Conservation (phyloP, 345 rosid species). For the Xanthoceras sorbifolium region DNA sequence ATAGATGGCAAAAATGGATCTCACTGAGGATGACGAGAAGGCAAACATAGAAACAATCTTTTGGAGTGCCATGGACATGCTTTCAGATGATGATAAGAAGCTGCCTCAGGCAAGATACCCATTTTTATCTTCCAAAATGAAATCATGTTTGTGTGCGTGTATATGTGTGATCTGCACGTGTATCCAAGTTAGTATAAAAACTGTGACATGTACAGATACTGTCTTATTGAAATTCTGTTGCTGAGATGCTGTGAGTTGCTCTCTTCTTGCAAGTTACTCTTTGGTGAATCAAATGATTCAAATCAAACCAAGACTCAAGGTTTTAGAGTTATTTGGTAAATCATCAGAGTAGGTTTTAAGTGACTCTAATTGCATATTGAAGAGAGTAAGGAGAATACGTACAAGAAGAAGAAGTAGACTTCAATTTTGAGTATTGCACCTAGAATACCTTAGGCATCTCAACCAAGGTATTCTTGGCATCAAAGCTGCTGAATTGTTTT, state of each 20-base stretch:
- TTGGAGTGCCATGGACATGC: constrained; percentile 98
- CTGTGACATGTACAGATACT: not conserved
- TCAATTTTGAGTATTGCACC: not conserved
- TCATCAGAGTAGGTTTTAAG: not conserved
- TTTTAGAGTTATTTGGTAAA: not conserved
- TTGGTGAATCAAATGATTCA: not conserved
- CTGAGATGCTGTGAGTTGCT: not conserved
- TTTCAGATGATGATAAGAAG: constrained; percentile 96
- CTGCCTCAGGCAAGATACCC: constrained; percentile 90
- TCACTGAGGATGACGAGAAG: constrained; percentile 89
- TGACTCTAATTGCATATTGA: not conserved
- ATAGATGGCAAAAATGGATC: constrained; percentile 97
- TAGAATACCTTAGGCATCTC: not conserved
- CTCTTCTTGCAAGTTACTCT: not conserved
- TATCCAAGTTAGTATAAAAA: not conserved
- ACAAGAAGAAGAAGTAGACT: not conserved
- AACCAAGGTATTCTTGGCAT: not conserved
- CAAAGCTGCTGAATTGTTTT: not conserved
- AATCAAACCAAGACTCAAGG: not conserved
- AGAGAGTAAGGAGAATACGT: not conserved
- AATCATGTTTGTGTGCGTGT: constrained; percentile 4
- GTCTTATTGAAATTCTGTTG: not conserved
- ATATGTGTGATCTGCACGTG: not conserved
- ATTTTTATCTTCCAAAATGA: constrained; percentile 20
- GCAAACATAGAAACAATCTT: constrained; percentile 75